These are phyloP conservation scores for Isoetes taiwanensis DNA, from an alignment of 75 land plant genomes.

Conservation along the genomic window DNA sequence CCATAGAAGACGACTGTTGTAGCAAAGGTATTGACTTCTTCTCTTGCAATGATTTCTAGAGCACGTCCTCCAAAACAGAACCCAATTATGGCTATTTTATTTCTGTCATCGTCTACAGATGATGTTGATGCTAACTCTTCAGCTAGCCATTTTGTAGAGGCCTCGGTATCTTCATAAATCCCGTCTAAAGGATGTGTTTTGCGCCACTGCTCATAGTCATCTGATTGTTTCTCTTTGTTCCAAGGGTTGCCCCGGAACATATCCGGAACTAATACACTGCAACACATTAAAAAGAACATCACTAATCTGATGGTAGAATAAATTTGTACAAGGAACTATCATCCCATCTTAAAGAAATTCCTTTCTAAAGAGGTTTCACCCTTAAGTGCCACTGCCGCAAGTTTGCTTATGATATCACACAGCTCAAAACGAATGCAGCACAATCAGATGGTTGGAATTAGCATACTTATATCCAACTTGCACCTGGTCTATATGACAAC, in stretches of 20 bases:
- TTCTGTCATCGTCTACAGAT: constrained; percentile 36
- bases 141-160: constrained; percentile 46
- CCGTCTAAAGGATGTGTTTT: constrained; percentile 24
- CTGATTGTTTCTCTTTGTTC: constrained; percentile 25
- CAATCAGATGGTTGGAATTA: no score
- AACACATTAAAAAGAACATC: no score
- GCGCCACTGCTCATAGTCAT: constrained; percentile 37
- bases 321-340: no score
- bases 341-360: no score
- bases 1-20: constrained; percentile 78
- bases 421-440: no score
- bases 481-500: no score
- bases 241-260: constrained; percentile 66
- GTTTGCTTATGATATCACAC: no score
- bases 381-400: no score
- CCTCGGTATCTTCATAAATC: constrained; percentile 41
- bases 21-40: constrained; percentile 26
- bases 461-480: no score
- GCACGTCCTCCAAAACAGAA: constrained; percentile 62
- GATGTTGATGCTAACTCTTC: no score
- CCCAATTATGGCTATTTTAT: constrained; percentile 55
- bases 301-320: no score
- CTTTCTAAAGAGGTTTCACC: no score
- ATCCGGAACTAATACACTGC: constrained; percentile 86
- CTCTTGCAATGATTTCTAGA: constrained; percentile 41